Conservation (phyloP, 768 basidiomycete genomes). For the Kwoniella sp. region DNA sequence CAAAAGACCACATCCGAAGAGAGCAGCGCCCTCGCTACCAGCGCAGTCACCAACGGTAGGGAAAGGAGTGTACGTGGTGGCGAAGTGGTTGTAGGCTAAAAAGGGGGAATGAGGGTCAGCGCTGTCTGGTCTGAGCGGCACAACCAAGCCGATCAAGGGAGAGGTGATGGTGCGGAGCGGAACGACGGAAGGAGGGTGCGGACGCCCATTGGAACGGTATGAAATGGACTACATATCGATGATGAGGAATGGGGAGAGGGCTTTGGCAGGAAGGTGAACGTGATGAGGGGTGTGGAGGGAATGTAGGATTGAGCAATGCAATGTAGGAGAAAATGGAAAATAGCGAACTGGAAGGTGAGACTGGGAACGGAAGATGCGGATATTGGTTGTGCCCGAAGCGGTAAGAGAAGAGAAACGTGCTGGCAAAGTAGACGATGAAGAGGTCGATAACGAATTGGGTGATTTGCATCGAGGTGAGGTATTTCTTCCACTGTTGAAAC, state of each 20-base stretch:
- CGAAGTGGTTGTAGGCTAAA: slow-evolving; percentile 77
- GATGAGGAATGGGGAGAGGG: not conserved
- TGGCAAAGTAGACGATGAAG: slow-evolving; percentile 88
- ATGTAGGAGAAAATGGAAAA: slow-evolving; percentile 9
- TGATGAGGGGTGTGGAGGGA: not conserved
- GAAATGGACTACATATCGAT: not conserved
- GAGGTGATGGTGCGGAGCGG: slow-evolving; percentile 2
- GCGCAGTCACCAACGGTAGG: slow-evolving; percentile 81
- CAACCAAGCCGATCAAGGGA: slow-evolving; percentile 24
- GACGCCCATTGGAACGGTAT: slow-evolving; percentile 48
- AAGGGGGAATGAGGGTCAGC: slow-evolving; percentile 12
- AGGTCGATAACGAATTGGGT: slow-evolving; percentile 93
- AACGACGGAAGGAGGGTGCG: not conserved
- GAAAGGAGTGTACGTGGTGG: slow-evolving; percentile 62
- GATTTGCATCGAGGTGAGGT: slow-evolving; percentile 95
- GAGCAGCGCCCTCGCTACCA: slow-evolving; percentile 81
- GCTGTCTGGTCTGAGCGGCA: slow-evolving; percentile 15
- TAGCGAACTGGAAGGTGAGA: slow-evolving; percentile 27
- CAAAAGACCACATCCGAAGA: slow-evolving; percentile 85
- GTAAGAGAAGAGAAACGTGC: slow-evolving; percentile 62
- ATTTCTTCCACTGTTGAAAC: slow-evolving; percentile 87
- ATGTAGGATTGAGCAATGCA: slow-evolving; percentile 12
- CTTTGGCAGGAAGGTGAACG: not conserved
- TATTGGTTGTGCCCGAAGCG: slow-evolving; percentile 37
- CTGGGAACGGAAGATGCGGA: slow-evolving; percentile 26